phyloP scores from a whole-genome alignment of 768 basidiomycete genomes.

The Lentinula boryana region DNA sequence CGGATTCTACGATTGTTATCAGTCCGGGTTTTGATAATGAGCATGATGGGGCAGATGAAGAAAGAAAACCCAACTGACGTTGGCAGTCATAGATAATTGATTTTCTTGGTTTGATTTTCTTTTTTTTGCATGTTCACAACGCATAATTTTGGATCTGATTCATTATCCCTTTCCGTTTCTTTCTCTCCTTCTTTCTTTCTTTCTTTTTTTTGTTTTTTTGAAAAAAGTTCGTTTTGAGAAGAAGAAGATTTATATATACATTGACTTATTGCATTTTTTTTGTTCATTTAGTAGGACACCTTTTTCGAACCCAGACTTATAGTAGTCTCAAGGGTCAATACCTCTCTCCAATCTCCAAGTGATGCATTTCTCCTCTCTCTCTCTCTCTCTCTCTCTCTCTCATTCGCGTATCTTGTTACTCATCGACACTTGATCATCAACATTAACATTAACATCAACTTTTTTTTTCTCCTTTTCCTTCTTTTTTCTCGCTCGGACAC shows the following conservation, averaged over 20 bases:
- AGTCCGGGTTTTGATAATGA: not conserved
- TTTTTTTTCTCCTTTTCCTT: not conserved
- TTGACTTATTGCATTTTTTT: conserved; percentile 2
- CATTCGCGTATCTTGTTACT: not conserved
- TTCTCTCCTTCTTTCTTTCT: no score
- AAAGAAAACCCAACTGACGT: not conserved
- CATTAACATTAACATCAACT: no score
- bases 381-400: not conserved
- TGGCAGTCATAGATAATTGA: no score
- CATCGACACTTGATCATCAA: no score
- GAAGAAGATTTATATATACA: not conserved
- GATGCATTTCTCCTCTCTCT: not conserved
- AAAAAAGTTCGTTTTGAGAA: not conserved
- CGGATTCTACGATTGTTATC: not conserved
- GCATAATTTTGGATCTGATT: no score
- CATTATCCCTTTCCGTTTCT: no score
- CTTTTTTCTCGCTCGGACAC: not conserved
- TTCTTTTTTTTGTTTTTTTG: no score
- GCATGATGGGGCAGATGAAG: not conserved
- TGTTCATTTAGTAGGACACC: not conserved
- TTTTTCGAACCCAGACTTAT: not conserved
- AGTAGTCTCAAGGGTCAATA: no score
- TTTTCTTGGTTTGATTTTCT: no score
- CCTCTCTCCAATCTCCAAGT: not conserved
- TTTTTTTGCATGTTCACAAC: no score